phyloP scores from a whole-genome alignment of 306 rosid genomes.

The Psophocarpus tetragonolobus region DNA sequence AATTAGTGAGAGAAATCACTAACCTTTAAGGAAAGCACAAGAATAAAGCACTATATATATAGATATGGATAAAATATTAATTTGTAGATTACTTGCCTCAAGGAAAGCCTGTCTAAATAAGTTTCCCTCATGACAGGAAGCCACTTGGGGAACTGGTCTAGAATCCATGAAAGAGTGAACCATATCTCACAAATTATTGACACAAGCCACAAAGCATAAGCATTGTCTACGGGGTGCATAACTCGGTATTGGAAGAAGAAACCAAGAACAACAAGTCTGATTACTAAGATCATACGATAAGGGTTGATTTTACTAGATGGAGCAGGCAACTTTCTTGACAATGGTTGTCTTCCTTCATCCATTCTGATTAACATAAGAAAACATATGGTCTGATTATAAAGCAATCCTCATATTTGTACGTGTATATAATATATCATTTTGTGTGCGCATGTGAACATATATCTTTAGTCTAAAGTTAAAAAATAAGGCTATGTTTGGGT shows the following conservation, averaged over 20 bases:
- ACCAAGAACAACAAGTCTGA: constrained; percentile 62
- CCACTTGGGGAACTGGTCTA: constrained; percentile 70
- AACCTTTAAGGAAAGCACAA: background rate
- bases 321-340: constrained; percentile 61
- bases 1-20: too few relatives aligned
- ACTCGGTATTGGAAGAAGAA: constrained; percentile 72
- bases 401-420: background rate
- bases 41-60: background rate
- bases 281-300: constrained; percentile 60
- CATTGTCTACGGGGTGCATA: constrained; percentile 56
- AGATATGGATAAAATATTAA: background rate
- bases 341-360: constrained; percentile 68
- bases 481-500: too few relatives aligned
- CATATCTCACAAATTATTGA: constrained; percentile 74
- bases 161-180: constrained; percentile 74
- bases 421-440: background rate
- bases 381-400: background rate
- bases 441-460: too few relatives aligned
- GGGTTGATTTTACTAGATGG: constrained; percentile 65
- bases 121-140: constrained; percentile 67
- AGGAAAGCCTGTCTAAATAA: constrained; percentile 58
- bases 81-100: constrained; percentile 47
- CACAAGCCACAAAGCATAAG: constrained; percentile 63
- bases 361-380: constrained; percentile 47
- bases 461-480: background rate